A percentile compares a stretch with the other conserved stretches of the same genome.
These are phyloP conservation scores for Lactarius trivialis DNA, from an alignment of 768 basidiomycete genomes.

Conservation along the genomic window DNA sequence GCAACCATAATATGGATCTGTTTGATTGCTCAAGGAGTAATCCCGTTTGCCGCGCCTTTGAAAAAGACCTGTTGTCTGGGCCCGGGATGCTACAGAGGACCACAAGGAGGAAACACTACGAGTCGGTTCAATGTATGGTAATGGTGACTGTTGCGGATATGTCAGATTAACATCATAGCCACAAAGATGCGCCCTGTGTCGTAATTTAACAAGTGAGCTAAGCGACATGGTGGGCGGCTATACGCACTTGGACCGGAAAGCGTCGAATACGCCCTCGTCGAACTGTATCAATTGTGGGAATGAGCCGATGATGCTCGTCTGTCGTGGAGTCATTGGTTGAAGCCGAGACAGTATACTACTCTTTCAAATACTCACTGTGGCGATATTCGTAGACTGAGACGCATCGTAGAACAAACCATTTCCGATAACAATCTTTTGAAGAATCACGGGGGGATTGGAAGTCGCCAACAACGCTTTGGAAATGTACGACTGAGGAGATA, in stretches of 20 bases:
- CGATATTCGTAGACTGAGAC: conserved; percentile 45
- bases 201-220: not conserved
- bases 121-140: conserved; percentile 34
- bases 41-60: conserved; percentile 33
- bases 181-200: conserved; percentile 49
- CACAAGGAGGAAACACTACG: conserved; percentile 13
- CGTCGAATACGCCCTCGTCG: conserved; percentile 55
- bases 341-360: not conserved
- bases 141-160: conserved; percentile 54
- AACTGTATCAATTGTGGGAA: conserved; percentile 75
- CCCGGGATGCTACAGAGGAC: conserved; percentile 26
- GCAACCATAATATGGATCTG: conserved; percentile 40
- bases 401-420: conserved; percentile 54
- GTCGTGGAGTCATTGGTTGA: not conserved
- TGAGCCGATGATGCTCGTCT: conserved; percentile 58
- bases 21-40: not conserved
- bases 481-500: conserved; percentile 55
- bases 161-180: conserved; percentile 60
- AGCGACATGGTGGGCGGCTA: not conserved
- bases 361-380: conserved; percentile 33
- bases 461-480: conserved; percentile 62
- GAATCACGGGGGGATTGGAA: conserved; percentile 56
- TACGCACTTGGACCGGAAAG: conserved; percentile 62
- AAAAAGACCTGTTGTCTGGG: conserved; percentile 27
- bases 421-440: conserved; percentile 65